Evolutionary conservation across 768 basidiomycete genomes (phyloP).

Genomic region (Pholiota microspora): DNA sequence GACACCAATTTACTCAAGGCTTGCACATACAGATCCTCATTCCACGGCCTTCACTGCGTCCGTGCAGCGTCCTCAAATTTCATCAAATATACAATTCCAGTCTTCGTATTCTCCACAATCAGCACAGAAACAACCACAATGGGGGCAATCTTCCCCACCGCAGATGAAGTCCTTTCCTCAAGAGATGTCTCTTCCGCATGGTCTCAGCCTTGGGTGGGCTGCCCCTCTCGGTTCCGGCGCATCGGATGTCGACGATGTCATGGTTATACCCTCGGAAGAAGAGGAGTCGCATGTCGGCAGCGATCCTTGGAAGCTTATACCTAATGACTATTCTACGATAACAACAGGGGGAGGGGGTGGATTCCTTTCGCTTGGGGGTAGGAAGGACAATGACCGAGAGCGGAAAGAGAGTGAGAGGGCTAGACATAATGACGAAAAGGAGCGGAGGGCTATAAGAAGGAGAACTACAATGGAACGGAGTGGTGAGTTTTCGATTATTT

Average conservation of each 20-base stretch:
- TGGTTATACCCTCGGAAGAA: conserved; percentile 36
- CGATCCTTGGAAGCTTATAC: conserved; percentile 52
- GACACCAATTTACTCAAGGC: background rate
- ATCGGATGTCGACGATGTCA: conserved; percentile 45
- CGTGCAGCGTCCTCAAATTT: background rate
- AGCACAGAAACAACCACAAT: too few relatives aligned
- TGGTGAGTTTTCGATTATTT: conserved; percentile 24
- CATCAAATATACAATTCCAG: background rate
- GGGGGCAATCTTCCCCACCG: background rate
- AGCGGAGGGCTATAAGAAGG: conserved; percentile 47
- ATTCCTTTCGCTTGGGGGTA: conserved; percentile 17
- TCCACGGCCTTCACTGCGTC: conserved; percentile 1
- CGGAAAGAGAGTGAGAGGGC: conserved; percentile 22
- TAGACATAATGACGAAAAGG: conserved; percentile 21
- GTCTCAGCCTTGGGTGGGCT: background rate
- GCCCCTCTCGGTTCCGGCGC: conserved; percentile 16
- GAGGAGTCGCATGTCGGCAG: conserved; percentile 44
- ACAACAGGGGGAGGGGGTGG: conserved; percentile 11
- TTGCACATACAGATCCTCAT: background rate
- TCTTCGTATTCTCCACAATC: background rate
- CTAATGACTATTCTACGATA: conserved; percentile 9
- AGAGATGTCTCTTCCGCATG: conserved; percentile 1
- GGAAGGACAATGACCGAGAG: conserved; percentile 18
- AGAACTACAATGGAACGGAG: conserved; percentile 53
- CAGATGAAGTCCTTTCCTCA: background rate